Evolutionary conservation across 768 basidiomycete genomes (phyloP).

Genomic region (Russula ochroleuca): DNA sequence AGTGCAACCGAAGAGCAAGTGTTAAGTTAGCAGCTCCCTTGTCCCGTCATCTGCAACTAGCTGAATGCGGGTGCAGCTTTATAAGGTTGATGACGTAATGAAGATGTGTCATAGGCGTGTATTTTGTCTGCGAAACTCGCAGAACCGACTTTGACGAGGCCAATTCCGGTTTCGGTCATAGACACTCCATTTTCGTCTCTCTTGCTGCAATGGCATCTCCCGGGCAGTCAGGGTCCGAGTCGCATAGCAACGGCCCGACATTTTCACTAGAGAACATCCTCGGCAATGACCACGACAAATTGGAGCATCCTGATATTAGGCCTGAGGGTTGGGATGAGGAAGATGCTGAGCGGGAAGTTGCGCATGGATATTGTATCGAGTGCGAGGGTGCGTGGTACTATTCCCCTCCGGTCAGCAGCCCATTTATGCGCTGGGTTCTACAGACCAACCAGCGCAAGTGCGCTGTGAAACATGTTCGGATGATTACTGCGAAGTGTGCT

Average conservation of each 20-base stretch:
- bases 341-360: conserved; percentile 40
- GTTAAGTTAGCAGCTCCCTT: too few relatives aligned
- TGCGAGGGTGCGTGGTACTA: conserved; percentile 65
- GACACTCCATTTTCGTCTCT: conserved; percentile 12
- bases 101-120: background rate
- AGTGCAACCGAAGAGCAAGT: too few relatives aligned
- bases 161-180: background rate
- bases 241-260: conserved; percentile 15
- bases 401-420: background rate
- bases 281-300: conserved; percentile 53
- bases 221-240: conserved; percentile 14
- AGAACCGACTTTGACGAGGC: background rate
- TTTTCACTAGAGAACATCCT: conserved; percentile 73
- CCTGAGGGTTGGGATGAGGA: conserved; percentile 68
- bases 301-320: conserved; percentile 52
- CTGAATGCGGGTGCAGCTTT: too few relatives aligned
- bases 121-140: background rate
- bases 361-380: conserved; percentile 73
- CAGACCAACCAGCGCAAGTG: conserved; percentile 81
- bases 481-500: conserved; percentile 81
- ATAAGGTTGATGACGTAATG: background rate
- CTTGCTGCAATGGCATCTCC: conserved; percentile 16
- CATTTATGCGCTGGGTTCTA: conserved; percentile 3
- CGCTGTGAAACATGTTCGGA: conserved; percentile 69
- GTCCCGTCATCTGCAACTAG: too few relatives aligned